Base-by-base conservation (phyloP, 1,284 basidiomycete species). In the Melanopsichium pennsylvanicum region DNA sequence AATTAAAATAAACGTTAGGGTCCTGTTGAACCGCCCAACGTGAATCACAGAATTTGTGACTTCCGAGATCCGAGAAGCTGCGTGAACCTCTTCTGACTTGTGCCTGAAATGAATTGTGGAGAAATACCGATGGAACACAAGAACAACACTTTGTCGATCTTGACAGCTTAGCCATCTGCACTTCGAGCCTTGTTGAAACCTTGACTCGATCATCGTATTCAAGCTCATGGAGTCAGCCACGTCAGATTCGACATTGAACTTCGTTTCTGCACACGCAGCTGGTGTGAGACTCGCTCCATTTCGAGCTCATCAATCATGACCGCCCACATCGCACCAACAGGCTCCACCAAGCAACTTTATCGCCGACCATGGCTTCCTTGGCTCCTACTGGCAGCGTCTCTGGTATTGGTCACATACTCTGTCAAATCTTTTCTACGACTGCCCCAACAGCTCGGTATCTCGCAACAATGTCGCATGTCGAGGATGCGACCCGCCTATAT, bases 401-500 rank as follows among this genome's bases (percentile, higher is more conserved):
- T 56, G 31, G 37, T 44, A 10, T 40, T 61, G 29, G 42, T 50
- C 41, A 22, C 37, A 10, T 58, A 67, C 37, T 57, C 52, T 13
- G 36, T 73, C 15, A 32, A 49, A 19, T 68, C 73, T 1, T 79
- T 77, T 31, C 10, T 52, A 6, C 22, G 39, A 4, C 58, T 78
- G 2, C 64, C 74, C 15, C 31, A 45, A 12, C 57, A 57, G 32
- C 71, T 80, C 4, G 47, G 40, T 9, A 44, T 75, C 22, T 43
- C 50, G n/a, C 71, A 73, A 32, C 62, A 72, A 86, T 99, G 95
- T 82, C 88, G 91, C 48, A 98, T 98, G 95, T 93, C 92, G 58
- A 93, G 88, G 85, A 98, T 98, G 96, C 90, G 87, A 5, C 95
- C 94, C 1, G 89, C 89, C 5, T 98, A 97, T 81, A 55, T 81